phyloP scores from a whole-genome alignment of 805 yeast genomes.

The Peterozyma toletana region DNA sequence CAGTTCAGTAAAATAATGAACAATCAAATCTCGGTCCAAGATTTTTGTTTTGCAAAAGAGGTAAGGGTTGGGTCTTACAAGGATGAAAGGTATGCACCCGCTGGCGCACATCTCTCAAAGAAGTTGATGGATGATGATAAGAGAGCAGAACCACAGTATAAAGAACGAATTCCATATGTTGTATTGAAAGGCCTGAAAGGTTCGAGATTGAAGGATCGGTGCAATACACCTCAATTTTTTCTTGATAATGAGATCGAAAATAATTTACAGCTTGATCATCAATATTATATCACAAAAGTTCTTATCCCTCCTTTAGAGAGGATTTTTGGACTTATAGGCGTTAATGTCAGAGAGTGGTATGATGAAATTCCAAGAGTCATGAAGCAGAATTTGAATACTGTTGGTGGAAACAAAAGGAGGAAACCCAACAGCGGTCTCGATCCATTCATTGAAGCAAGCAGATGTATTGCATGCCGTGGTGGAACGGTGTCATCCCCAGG shows the following conservation, averaged over 20 bases:
- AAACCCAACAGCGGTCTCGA: constrained; percentile 8
- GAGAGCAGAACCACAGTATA: constrained; percentile 77
- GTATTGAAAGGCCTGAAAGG: constrained; percentile 54
- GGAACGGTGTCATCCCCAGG: not conserved
- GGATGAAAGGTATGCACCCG: constrained; percentile 67
- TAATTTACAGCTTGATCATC: constrained; percentile 55
- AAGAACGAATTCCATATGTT: constrained; percentile 83
- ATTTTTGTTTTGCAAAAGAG: constrained; percentile 88
- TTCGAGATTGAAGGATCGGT: constrained; percentile 64
- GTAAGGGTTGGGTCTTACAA: constrained; percentile 82
- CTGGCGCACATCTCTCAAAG: constrained; percentile 83
- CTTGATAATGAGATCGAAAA: constrained; percentile 28
- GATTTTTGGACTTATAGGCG: constrained; percentile 76
- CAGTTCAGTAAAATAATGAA: constrained; percentile 62
- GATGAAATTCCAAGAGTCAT: constrained; percentile 47
- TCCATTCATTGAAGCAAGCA: constrained; percentile 15
- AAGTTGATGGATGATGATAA: constrained; percentile 56
- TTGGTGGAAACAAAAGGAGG: not conserved
- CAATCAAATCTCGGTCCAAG: constrained; percentile 65
- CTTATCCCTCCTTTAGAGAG: constrained; percentile 88
- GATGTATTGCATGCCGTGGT: constrained; percentile 23
- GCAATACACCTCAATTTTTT: constrained; percentile 72
- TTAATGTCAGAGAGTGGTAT: constrained; percentile 73
- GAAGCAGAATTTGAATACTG: constrained; percentile 1
- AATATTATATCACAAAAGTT: constrained; percentile 79